Evolutionary conservation across 305 asterid species (phyloP).

Genomic region (Lippia alba): DNA sequence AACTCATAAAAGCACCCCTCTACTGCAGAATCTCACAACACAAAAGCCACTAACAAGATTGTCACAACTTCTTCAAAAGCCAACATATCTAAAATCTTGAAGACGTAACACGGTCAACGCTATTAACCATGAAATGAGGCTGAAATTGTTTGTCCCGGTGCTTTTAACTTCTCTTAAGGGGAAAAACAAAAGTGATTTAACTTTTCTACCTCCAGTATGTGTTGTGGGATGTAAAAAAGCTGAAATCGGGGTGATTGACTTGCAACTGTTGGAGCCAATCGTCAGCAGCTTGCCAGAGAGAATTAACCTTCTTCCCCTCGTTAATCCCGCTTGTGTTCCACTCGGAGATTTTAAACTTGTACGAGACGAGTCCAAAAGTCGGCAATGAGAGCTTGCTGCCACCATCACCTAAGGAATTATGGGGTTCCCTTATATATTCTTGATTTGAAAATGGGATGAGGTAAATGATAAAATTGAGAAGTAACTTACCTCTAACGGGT

Average conservation of each 20-base stretch:
- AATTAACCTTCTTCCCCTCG: conserved; percentile 61
- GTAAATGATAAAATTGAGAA: not conserved
- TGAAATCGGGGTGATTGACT: conserved; percentile 78
- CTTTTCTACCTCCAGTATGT: conserved; percentile 48
- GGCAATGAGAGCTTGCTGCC: conserved; percentile 62
- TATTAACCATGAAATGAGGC: conserved; percentile 9
- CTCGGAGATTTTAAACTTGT: conserved; percentile 71
- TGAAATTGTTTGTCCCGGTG: conserved; percentile 1
- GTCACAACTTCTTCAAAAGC: conserved; percentile 12
- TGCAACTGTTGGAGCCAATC: conserved; percentile 74
- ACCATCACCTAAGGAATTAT: conserved; percentile 40
- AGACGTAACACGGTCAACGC: not conserved
- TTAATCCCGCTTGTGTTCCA: conserved; percentile 57
- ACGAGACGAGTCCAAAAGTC: conserved; percentile 78
- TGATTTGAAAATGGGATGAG: not conserved
- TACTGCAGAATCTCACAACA: conserved; percentile 26
- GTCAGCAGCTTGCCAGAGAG: conserved; percentile 69
- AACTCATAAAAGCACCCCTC: conserved; percentile 12
- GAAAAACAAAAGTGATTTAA: not conserved
- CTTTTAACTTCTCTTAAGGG: conserved; percentile 1
- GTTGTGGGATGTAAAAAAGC: conserved; percentile 62
- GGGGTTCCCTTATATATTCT: no score
- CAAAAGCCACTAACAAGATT: conserved; percentile 20
- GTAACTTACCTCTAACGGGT: conserved; percentile 58
- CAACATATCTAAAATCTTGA: not conserved